Evolutionary conservation across 2,329 filamentous ascomycete genomes (phyloP), one percentile per base, ranked within the genome.

Genomic region (Endoconidiophora polonica): DNA sequence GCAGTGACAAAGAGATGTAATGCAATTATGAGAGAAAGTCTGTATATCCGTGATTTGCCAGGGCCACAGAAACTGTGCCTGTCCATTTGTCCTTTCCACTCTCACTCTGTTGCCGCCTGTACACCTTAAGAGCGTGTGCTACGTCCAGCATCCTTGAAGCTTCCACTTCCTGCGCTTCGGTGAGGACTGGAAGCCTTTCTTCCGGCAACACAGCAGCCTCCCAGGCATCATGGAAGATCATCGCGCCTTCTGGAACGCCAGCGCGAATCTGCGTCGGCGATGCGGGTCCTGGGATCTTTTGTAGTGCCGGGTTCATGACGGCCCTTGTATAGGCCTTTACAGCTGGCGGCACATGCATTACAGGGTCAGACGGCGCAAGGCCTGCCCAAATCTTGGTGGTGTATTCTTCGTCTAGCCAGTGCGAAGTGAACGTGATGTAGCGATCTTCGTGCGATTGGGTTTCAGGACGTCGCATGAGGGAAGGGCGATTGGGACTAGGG

Each of bases 141-240:
- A 53, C 51, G 41, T 53, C 51, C 3, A 44, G 6, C 46, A 53
- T 49, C 1, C 18, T 20, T 16, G 23, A 16, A 12, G 50, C 47
- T 20, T 48, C 44, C 23, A 22, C 46, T 9, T 49, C 24, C n/a
- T 53, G 39, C n/a, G 16, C 33, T 14, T 16, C 26, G n/a, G 42
- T 43, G n/a, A 46, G 24, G 16, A 39, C 20, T 3, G 39, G 10
- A 10, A 46, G 22, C 3, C 26, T 39, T 5, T n/a, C 24, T 26
- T 44, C 23, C 3, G 43, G 29, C n/a, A 73, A 53, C 12, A 74
- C 55, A 48, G 73, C 69, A 4, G 64, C 65, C 52, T 68, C 66
- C 74, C 74, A 78, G 0, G 74, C 73, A 1, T 64, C 66, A 24
- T 68, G 63, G 55, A 70, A 77, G 38, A 78, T 59, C 49, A 66